These are phyloP conservation scores for Ilex paraguariensis DNA, from an alignment of 305 asterid genomes.

Conservation along the genomic window DNA sequence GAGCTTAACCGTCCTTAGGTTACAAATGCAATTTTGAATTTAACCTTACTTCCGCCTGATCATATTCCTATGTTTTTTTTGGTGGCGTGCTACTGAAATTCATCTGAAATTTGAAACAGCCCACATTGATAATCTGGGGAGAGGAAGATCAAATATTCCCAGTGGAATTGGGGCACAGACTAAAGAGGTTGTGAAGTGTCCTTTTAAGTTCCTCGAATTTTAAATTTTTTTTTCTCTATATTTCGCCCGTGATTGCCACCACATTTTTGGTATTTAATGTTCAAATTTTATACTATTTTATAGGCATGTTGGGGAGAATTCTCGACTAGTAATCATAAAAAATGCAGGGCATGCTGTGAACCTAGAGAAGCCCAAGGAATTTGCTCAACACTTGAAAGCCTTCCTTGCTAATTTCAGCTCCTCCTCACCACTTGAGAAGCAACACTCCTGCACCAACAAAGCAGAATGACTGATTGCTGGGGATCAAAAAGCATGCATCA, in stretches of 20 bases:
- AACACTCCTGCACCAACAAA: neutral
- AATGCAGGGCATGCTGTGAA: constrained; percentile 89
- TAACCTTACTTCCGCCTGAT: too few species aligned
- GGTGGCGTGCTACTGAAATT: neutral
- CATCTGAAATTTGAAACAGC: constrained; percentile 11
- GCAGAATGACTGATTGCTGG: too few species aligned
- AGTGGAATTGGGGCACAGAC: constrained; percentile 54
- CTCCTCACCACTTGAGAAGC: neutral
- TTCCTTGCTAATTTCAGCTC: constrained; percentile 34
- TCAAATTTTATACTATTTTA: neutral
- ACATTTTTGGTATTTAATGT: too few species aligned
- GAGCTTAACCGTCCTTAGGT: neutral
- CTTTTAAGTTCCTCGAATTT: neutral
- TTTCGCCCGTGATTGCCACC: too few species aligned
- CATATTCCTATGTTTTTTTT: too few species aligned
- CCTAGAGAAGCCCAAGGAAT: constrained; percentile 75
- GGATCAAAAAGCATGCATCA: too few species aligned
- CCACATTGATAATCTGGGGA: constrained; percentile 72
- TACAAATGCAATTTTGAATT: too few species aligned
- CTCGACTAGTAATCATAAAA: constrained; percentile 60
- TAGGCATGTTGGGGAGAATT: constrained; percentile 81
- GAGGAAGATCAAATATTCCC: constrained; percentile 74
- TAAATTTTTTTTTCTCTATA: neutral
- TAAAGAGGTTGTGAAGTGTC: constrained; percentile 35
- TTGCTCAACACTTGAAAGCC: constrained; percentile 61